Conservation (phyloP, 805 yeast species). For the Teunomyces lycoperdinae region DNA sequence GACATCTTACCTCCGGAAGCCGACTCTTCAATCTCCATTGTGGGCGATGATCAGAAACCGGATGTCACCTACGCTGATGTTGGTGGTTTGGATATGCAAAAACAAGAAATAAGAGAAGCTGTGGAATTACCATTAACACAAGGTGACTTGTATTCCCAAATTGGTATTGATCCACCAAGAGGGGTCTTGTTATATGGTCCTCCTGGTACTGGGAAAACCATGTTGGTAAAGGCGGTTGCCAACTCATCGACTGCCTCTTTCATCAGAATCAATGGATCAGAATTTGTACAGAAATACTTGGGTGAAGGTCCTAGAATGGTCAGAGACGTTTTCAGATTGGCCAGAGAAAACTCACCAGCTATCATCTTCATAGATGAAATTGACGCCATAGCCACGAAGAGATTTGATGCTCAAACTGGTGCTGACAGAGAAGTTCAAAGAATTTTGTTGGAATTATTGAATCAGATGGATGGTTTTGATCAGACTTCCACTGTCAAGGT, state of each 20-base stretch:
- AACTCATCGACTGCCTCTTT: constrained; percentile 94
- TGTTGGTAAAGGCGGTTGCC: constrained; percentile 98
- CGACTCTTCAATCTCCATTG: constrained; percentile 91
- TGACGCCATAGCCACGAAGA: constrained; percentile 97
- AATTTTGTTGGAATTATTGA: constrained; percentile 88
- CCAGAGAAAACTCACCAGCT: constrained; percentile 95
- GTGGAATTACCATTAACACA: constrained; percentile 96
- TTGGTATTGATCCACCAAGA: constrained; percentile 98
- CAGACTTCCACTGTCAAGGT: constrained; percentile 94
- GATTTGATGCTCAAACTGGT: constrained; percentile 99
- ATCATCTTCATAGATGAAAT: constrained; percentile 98
- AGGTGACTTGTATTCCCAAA: constrained; percentile 92
- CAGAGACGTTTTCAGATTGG: constrained; percentile 94
- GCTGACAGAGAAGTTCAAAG: constrained; percentile 99
- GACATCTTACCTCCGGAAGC: constrained; percentile 99
- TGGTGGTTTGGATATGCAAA: constrained; percentile 99
- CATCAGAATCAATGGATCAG: constrained; percentile 96
- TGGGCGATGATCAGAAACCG: constrained; percentile 91
- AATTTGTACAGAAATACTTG: constrained; percentile 94
- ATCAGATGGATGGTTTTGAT: constrained; percentile 99
- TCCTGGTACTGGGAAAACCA: constrained; percentile 99
- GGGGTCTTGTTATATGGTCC: constrained; percentile 99
- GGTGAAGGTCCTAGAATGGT: constrained; percentile 99
- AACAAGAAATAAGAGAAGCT: constrained; percentile 98
- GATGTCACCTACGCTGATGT: constrained; percentile 95